These are phyloP conservation scores for Echinosophora koreensis DNA, from an alignment of 306 rosid genomes.

Conservation along the genomic window DNA sequence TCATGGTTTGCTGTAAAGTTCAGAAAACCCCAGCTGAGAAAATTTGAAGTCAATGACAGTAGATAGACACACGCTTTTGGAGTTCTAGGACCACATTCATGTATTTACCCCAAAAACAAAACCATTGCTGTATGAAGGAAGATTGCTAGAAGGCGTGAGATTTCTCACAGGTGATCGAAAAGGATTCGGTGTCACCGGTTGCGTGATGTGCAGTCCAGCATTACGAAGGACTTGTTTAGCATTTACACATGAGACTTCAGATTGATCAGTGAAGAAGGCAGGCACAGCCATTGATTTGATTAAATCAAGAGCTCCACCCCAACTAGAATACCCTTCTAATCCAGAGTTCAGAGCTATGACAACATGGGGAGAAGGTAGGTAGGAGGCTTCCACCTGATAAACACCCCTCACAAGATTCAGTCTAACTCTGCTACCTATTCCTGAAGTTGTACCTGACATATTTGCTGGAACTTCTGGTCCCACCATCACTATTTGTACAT, in stretches of 20 bases:
- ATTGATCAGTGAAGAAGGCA: slow-evolving; percentile 49
- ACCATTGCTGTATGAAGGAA: slow-evolving; percentile 71
- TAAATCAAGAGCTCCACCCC: slow-evolving; percentile 49
- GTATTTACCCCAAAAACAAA: slow-evolving; percentile 71
- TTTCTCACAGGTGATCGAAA: slow-evolving; percentile 72
- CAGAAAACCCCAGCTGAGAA: slow-evolving; percentile 10
- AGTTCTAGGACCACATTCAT: slow-evolving; percentile 40
- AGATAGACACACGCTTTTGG: slow-evolving; percentile 17
- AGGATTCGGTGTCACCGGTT: slow-evolving; percentile 72
- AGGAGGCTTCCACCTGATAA: slow-evolving; percentile 52
- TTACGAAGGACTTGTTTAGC: slow-evolving; percentile 51
- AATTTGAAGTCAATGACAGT: neutral
- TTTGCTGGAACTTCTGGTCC: slow-evolving; percentile 49
- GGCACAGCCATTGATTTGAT: slow-evolving; percentile 47
- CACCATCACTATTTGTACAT: slow-evolving; percentile 55
- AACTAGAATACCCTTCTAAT: slow-evolving; percentile 45
- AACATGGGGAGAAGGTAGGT: slow-evolving; percentile 47
- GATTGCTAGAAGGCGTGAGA: slow-evolving; percentile 56
- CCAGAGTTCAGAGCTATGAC: slow-evolving; percentile 45
- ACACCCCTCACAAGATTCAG: slow-evolving; percentile 52
- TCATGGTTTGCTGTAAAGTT: slow-evolving; percentile 21
- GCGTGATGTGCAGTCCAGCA: slow-evolving; percentile 60
- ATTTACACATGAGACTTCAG: slow-evolving; percentile 47
- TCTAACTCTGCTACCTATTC: slow-evolving; percentile 51
- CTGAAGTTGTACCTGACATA: slow-evolving; percentile 51